Base-by-base conservation (phyloP, 495 filamentous ascomycete genomes). In the Talaromyces wortmannii region DNA sequence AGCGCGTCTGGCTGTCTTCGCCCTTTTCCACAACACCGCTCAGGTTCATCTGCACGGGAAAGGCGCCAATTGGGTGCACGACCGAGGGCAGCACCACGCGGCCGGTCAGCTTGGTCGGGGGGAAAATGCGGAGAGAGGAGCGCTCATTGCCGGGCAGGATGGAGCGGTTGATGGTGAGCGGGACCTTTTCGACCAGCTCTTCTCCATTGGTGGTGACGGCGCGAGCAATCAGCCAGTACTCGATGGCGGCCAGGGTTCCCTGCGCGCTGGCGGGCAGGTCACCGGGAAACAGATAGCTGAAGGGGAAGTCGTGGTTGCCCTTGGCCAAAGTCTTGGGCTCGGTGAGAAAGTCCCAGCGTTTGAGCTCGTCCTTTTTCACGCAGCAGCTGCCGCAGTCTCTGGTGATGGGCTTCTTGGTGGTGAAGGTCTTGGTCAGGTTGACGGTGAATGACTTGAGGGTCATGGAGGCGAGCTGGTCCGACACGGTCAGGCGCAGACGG, bases 31-130 rank as follows among this genome's bases (percentile, higher is more conserved):
- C 79, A 40, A 96, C 79, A 17, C 92, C 91, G 45, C 90, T 87
- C 44, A 98, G 74, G 8, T 85, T 83, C 68, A 97, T 81, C 30
- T 84, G 76, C 29, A 97, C 78, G 3, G 77, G 88, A 66, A 95
- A 91, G 56, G 82, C 85, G 64, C 90, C 90, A 48, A 94, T 89
- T 11, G 94, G 92, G 71, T 97, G 85, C 45, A 97, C 84, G 50
- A 95, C 80, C 16, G 88, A 80, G 8, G 90, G 85, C 36, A 94
- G 84, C 52, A 88, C 80, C 59, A 94, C 83, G 60, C 82, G 83
- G 42, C 90, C 89, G 48, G 87, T 90, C 55, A 99, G 83, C 65
- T 91, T 92, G 55, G 94, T 99, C 0, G 94, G 94, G 33, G 94
- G 94, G 72, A 99, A 99, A 57, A 97, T 86, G 60, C 94, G 91